Percentiles rank a stretch among this genome's conserved stretches.
Evolutionary conservation across 108 stramenopile genomes (phyloP).

Genomic region (Cylindrotheca closterium): DNA sequence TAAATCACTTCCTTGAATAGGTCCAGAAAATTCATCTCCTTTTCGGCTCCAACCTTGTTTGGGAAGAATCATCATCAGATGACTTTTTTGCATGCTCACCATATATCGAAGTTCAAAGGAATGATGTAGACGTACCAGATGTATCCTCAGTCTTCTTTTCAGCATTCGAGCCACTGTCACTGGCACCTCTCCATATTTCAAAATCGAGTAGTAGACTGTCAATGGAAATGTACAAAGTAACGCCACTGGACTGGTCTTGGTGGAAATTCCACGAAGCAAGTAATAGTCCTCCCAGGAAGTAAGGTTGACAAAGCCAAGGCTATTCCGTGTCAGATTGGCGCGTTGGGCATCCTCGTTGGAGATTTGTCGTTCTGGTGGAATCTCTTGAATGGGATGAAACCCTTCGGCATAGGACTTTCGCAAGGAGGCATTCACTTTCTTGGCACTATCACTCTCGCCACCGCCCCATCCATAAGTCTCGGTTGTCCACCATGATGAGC

Average conservation of each 20-base stretch:
- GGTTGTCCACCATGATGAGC: conserved; percentile 68
- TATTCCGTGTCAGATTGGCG: conserved; percentile 24
- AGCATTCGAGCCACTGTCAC: conserved; percentile 81
- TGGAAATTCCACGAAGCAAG: conserved; percentile 51
- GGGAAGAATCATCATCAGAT: background rate
- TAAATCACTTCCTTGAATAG: conserved; percentile 72
- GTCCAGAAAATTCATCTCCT: conserved; percentile 89
- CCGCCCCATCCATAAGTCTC: conserved; percentile 80
- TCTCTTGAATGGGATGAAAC: conserved; percentile 51
- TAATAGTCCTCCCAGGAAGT: conserved; percentile 81
- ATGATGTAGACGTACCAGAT: conserved; percentile 46
- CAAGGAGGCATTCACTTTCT: conserved; percentile 46
- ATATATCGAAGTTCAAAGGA: too few relatives aligned
- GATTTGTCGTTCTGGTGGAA: conserved; percentile 56
- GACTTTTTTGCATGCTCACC: background rate
- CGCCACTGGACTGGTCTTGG: conserved; percentile 65
- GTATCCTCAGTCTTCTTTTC: conserved; percentile 63
- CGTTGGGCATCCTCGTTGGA: conserved; percentile 34
- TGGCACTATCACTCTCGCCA: conserved; percentile 58
- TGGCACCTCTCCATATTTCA: conserved; percentile 64
- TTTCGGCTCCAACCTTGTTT: conserved; percentile 64
- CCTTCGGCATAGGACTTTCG: conserved; percentile 62
- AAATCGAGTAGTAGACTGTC: conserved; percentile 76
- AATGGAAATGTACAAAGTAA: conserved; percentile 80
- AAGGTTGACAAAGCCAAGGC: conserved; percentile 44